These are phyloP conservation scores for Hypoxylon perforatum DNA, from an alignment of 495 filamentous ascomycete genomes.

Conservation along the genomic window DNA sequence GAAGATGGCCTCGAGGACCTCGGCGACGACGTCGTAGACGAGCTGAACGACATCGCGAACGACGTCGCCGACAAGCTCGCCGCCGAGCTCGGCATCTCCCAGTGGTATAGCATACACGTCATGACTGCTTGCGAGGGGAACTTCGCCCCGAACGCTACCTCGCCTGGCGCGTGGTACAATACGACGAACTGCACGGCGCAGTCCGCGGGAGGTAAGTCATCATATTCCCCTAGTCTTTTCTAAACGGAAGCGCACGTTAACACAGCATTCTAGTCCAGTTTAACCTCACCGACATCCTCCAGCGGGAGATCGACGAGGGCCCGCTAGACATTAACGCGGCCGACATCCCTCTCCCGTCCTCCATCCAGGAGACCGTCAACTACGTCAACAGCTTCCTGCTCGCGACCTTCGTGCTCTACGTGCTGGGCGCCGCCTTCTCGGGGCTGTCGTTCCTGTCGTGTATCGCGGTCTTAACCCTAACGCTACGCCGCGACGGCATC, in stretches of 20 bases:
- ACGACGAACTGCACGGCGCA: conserved; percentile 70
- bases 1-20: conserved; percentile 41
- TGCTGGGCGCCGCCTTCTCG: conserved; percentile 67
- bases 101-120: conserved; percentile 80
- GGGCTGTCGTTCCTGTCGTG: conserved; percentile 66
- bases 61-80: conserved; percentile 60
- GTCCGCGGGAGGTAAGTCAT: conserved; percentile 59
- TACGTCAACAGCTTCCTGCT: conserved; percentile 59
- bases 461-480: conserved; percentile 54
- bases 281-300: conserved; percentile 67
- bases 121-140: conserved; percentile 75
- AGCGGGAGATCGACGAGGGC: conserved; percentile 62
- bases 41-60: conserved; percentile 49
- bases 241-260: conserved; percentile 11
- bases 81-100: conserved; percentile 65
- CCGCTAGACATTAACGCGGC: conserved; percentile 60
- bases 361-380: conserved; percentile 69
- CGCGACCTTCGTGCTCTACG: conserved; percentile 73
- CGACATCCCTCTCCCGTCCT: conserved; percentile 69
- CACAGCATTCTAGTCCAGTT: conserved; percentile 56
- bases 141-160: conserved; percentile 65
- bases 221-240: conserved; percentile 35
- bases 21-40: conserved; percentile 47
- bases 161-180: conserved; percentile 59
- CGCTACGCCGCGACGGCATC: conserved; percentile 45